A percentile compares a stretch with the other conserved stretches of the same genome.
Conservation (phyloP, 306 rosid species). For the Leucaena leucocephala region DNA sequence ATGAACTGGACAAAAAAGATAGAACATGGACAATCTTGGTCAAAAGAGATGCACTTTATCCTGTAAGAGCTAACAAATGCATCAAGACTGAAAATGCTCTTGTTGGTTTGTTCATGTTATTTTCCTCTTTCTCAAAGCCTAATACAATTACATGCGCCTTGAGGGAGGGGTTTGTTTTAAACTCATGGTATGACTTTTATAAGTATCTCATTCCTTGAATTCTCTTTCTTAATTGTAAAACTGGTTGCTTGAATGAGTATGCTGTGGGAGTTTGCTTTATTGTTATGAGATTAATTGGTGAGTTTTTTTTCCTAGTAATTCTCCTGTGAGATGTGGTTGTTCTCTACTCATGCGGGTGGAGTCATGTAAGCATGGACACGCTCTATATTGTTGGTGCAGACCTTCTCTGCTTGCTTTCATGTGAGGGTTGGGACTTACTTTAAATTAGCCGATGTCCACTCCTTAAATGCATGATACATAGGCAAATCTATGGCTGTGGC, state of each 20-base stretch:
- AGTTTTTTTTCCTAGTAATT: not conserved
- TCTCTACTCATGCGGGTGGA: not conserved
- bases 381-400: not conserved
- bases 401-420: not conserved
- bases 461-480: constrained; percentile 8
- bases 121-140: not conserved
- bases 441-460: constrained; percentile 8
- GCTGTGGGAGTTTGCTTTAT: not conserved
- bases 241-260: not conserved
- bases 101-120: not conserved
- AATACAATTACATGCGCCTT: not conserved
- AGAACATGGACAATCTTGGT: constrained; percentile 6
- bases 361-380: not conserved
- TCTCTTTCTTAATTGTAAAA: too few relatives aligned
- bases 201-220: too few relatives aligned
- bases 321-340: not conserved
- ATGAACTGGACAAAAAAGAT: not conserved
- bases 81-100: not conserved
- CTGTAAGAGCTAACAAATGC: not conserved
- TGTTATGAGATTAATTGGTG: not conserved
- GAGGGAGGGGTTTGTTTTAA: not conserved
- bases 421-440: not conserved
- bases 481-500: not conserved
- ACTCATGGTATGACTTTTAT: too few relatives aligned
- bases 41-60: not conserved